Conservation (phyloP, 2,329 filamentous ascomycete species). For the Colletotrichum sp. region DNA sequence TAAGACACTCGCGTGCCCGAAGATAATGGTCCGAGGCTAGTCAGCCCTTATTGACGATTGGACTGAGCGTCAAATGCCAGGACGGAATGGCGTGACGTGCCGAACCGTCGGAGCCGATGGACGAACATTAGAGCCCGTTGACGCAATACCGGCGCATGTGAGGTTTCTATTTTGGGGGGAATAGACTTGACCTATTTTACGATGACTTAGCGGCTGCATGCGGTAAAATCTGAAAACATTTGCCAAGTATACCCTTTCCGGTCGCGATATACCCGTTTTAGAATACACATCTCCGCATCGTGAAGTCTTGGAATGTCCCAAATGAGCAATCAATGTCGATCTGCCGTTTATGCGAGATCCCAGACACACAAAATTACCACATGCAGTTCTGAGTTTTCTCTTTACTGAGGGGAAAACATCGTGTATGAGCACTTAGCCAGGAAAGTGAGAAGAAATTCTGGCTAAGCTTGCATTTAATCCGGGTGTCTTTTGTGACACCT, state of each 20-base stretch:
- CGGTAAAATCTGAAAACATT: not conserved
- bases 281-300: not conserved
- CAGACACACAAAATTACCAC: not conserved
- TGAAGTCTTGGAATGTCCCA: not conserved
- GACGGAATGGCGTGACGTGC: not conserved
- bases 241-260: not conserved
- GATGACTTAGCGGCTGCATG: not conserved
- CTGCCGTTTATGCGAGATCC: not conserved
- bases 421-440: rapidly evolving
- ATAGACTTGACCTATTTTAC: not conserved
- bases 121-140: not conserved
- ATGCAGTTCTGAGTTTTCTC: not conserved
- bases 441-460: not conserved
- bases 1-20: not conserved
- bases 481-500: not conserved
- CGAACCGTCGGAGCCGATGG: not conserved
- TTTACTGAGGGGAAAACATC: not conserved
- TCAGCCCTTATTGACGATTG: not conserved
- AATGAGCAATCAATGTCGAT: not conserved
- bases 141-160: not conserved
- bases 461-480: not conserved
- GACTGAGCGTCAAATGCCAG: not conserved
- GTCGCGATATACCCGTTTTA: not conserved
- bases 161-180: not conserved
- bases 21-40: rapidly evolving